phyloP scores from a whole-genome alignment of 2,329 filamentous ascomycete species.

The Talaromyces funiculosus region DNA sequence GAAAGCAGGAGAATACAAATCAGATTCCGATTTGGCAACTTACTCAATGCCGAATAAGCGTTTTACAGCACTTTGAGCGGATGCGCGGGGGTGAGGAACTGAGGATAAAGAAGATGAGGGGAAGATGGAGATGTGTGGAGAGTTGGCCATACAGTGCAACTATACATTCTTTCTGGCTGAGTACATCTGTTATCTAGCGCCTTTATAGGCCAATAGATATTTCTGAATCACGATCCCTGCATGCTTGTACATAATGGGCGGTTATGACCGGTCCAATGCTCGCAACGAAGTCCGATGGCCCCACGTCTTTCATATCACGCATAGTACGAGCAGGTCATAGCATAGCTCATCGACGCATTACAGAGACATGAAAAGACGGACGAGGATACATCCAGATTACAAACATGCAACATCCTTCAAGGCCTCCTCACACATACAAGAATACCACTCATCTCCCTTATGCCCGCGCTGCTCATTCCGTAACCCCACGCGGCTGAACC shows the following conservation, averaged over 20 bases:
- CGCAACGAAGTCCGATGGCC: conserved; percentile 1
- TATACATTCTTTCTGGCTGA: too few species aligned
- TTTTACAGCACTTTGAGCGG: background rate
- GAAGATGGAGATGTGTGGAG: background rate
- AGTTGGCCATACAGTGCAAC: background rate
- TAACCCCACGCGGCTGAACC: conserved; percentile 36
- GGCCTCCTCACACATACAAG: conserved; percentile 30
- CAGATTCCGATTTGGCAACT: background rate
- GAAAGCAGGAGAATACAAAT: background rate
- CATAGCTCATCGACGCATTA: background rate
- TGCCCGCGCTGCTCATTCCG: conserved; percentile 27
- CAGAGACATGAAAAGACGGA: too few species aligned
- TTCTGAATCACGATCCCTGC: background rate
- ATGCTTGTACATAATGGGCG: background rate
- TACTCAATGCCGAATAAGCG: background rate
- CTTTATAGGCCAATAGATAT: background rate
- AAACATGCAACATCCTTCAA: conserved; percentile 28
- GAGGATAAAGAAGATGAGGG: background rate
- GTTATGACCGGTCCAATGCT: too few species aligned
- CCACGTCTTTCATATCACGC: background rate
- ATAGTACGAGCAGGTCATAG: background rate
- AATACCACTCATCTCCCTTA: conserved; percentile 36
- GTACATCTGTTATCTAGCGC: too few species aligned
- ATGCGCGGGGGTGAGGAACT: background rate
- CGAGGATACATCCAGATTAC: conserved; percentile 9